phyloP scores from a whole-genome alignment of 2,329 filamentous ascomycete genomes.

The Cercospora zeae-maydis region DNA sequence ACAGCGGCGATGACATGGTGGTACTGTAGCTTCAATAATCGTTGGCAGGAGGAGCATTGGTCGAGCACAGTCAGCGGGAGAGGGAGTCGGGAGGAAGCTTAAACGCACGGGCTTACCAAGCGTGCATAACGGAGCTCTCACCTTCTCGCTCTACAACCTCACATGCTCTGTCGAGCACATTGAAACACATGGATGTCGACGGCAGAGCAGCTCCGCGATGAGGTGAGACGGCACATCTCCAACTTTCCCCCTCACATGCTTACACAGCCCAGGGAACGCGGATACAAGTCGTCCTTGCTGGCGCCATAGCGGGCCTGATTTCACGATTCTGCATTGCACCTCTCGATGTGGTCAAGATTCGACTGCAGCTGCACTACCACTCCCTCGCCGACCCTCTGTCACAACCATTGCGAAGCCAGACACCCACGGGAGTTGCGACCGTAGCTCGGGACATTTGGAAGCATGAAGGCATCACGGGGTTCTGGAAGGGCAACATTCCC shows the following conservation, averaged over 20 bases:
- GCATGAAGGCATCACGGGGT: slow-evolving; percentile 75
- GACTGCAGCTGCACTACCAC: slow-evolving; percentile 87
- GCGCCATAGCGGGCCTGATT: slow-evolving; percentile 74
- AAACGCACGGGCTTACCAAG: neutral
- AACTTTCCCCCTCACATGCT: slow-evolving; percentile 5
- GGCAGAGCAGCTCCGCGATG: slow-evolving; percentile 65
- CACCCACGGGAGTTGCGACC: slow-evolving; percentile 27
- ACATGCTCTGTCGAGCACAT: slow-evolving; percentile 1
- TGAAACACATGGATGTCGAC: slow-evolving; percentile 57
- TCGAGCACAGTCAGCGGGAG: neutral
- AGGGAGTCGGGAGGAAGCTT: neutral
- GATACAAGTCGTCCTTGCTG: slow-evolving; percentile 62
- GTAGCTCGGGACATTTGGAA: slow-evolving; percentile 62
- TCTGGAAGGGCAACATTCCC: slow-evolving; percentile 98
- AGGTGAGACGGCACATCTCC: slow-evolving; percentile 46
- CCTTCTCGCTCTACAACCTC: neutral
- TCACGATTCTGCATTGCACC: slow-evolving; percentile 92
- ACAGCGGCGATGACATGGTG: slow-evolving; percentile 4
- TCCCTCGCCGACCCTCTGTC: slow-evolving; percentile 71
- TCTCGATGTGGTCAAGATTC: slow-evolving; percentile 96
- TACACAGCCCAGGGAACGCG: slow-evolving; percentile 55
- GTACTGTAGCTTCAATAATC: neutral
- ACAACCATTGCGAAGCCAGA: slow-evolving; percentile 40
- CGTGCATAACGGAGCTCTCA: neutral
- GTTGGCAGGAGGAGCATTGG: neutral